A percentile compares a stretch with the other conserved stretches of the same genome.
These are phyloP conservation scores for Magnaporthales sp. DNA, from an alignment of 2,329 filamentous ascomycete genomes.

Conservation along the genomic window DNA sequence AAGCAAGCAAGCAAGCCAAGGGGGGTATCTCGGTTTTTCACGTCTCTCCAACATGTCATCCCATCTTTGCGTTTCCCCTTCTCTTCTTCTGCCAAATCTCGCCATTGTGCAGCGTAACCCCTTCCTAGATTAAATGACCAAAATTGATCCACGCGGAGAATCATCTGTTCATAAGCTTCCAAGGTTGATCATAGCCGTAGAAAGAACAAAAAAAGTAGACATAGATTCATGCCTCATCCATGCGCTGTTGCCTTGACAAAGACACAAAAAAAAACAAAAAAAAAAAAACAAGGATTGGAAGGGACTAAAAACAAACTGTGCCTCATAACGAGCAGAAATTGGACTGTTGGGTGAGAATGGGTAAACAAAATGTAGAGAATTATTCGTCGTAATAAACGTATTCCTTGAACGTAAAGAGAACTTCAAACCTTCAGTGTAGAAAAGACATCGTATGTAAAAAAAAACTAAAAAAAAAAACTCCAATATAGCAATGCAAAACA, in stretches of 20 bases:
- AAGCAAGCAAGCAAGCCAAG: conserved; percentile 1
- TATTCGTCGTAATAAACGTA: not conserved
- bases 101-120: not conserved
- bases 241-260: conserved; percentile 3
- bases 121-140: not conserved
- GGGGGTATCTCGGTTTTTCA: conserved; percentile 8
- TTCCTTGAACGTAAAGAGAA: not conserved
- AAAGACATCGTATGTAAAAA: not conserved
- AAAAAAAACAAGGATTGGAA: not conserved
- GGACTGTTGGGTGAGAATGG: not conserved
- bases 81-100: conserved; percentile 7
- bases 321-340: not conserved
- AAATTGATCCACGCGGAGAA: not conserved
- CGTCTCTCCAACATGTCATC: conserved; percentile 6
- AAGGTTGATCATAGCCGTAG: conserved; percentile 3
- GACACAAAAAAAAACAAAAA: not conserved
- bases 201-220: not conserved
- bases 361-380: not conserved
- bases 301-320: not conserved
- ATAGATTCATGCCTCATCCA: conserved; percentile 5
- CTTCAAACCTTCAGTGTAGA: not conserved
- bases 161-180: not conserved
- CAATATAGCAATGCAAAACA: not conserved
- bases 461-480: not conserved
- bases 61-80: conserved; percentile 10